Evolutionary conservation across 805 yeast species (phyloP).

Genomic region (Brettanomyces sp.): DNA sequence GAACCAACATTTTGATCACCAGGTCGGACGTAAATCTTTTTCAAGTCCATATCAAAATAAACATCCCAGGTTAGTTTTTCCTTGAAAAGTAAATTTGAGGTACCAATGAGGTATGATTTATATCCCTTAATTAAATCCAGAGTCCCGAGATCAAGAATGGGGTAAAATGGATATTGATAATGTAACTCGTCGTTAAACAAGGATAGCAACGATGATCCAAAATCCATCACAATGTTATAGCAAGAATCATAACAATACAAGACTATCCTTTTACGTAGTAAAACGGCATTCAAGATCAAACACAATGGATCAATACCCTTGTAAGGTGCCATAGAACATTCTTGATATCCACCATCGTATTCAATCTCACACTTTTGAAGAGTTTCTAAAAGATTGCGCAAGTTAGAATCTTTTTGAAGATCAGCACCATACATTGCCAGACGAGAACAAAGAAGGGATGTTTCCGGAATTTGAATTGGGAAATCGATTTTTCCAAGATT

Average conservation of each 20-base stretch:
- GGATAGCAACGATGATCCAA: slow-evolving; percentile 27
- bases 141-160: slow-evolving; percentile 54
- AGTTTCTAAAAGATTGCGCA: slow-evolving; percentile 13
- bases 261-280: slow-evolving; percentile 37
- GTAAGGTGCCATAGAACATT: slow-evolving; percentile 14
- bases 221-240: slow-evolving; percentile 38
- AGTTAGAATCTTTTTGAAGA: slow-evolving; percentile 18
- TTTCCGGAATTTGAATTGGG: slow-evolving; percentile 24
- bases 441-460: slow-evolving; percentile 18
- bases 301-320: slow-evolving; percentile 23
- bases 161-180: slow-evolving; percentile 22
- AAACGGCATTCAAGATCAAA: slow-evolving; percentile 36
- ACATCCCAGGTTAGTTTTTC: slow-evolving; percentile 48
- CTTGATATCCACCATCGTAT: background rate
- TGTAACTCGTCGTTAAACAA: slow-evolving; percentile 25
- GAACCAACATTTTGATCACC: slow-evolving; percentile 1
- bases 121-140: slow-evolving; percentile 37
- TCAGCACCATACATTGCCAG: slow-evolving; percentile 23
- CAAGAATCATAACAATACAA: slow-evolving; percentile 32
- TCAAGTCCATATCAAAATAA: slow-evolving; percentile 49
- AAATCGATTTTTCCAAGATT: slow-evolving; percentile 13
- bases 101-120: slow-evolving; percentile 47
- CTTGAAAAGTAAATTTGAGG: slow-evolving; percentile 58
- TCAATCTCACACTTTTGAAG: slow-evolving; percentile 5
- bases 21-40: slow-evolving; percentile 25